Percentiles rank a stretch among this genome's conserved stretches.
phyloP scores from a whole-genome alignment of 129 eudicot species.

The Rutidosis leptorrhynchoides region DNA sequence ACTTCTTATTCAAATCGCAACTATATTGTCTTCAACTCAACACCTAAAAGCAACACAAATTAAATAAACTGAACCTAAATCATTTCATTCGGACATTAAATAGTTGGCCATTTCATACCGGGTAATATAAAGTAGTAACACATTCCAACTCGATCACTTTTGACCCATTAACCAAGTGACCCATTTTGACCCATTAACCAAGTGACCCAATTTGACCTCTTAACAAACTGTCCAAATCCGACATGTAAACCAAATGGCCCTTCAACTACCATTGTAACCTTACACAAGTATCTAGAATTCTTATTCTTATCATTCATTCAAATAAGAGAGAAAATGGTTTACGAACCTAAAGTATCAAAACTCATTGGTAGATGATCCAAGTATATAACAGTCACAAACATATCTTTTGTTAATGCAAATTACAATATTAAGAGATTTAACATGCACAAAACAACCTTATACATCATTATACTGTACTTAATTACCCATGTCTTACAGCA shows the following conservation, averaged over 20 bases:
- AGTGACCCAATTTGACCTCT: no score
- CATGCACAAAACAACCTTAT: constrained; percentile 19
- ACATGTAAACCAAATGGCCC: not conserved
- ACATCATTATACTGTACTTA: constrained; percentile 15
- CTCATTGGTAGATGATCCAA: not conserved
- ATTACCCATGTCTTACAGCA: constrained; percentile 36
- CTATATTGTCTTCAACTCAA: not conserved
- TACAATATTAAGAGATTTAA: not conserved
- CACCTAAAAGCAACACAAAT: no score
- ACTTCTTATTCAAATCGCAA: not conserved
- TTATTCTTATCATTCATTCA: not conserved
- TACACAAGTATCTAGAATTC: not conserved
- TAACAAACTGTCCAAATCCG: no score
- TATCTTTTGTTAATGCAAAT: not conserved
- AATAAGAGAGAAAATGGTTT: not conserved
- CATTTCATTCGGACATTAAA: no score
- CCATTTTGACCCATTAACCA: no score
- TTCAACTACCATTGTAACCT: not conserved
- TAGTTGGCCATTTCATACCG: no score
- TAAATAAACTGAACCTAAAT: no score
- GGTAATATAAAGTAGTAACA: no score
- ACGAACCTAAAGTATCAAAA: not conserved
- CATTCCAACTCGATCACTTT: no score
- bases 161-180: no score
- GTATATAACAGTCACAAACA: not conserved